Evolutionary conservation across 352 stramenopile genomes (phyloP).

Genomic region (Thalassiosira mediterranea): DNA sequence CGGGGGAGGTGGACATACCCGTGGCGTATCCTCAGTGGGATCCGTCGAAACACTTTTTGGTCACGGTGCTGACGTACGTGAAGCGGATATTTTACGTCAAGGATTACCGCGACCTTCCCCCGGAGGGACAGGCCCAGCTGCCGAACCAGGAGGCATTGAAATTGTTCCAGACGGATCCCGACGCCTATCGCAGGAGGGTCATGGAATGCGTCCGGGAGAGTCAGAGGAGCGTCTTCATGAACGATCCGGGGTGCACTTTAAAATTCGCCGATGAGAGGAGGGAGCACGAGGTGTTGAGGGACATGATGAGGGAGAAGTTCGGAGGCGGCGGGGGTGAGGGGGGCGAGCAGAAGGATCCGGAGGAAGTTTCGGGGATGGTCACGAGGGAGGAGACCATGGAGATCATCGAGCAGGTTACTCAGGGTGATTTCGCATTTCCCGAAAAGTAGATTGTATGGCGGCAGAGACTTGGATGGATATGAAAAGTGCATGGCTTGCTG

Average conservation of each 20-base stretch:
- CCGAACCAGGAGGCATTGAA: conserved; percentile 89
- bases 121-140: conserved; percentile 52
- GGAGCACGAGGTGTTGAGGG: conserved; percentile 65
- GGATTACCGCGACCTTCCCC: conserved; percentile 84
- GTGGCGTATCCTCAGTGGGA: conserved; percentile 92
- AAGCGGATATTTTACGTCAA: conserved; percentile 99
- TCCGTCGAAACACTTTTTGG: conserved; percentile 93
- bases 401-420: conserved; percentile 20
- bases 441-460: neutral
- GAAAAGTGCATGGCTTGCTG: neutral
- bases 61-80: conserved; percentile 94
- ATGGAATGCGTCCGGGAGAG: conserved; percentile 91
- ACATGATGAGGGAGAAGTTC: conserved; percentile 73
- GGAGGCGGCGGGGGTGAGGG: conserved; percentile 14
- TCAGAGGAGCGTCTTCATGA: conserved; percentile 92
- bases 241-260: conserved; percentile 88
- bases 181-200: conserved; percentile 90
- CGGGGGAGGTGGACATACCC: conserved; percentile 90
- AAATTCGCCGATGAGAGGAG: conserved; percentile 77
- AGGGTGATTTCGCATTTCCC: neutral
- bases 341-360: neutral
- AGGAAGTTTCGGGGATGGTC: conserved; percentile 21
- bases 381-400: conserved; percentile 34
- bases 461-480: neutral
- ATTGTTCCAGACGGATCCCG: conserved; percentile 86